These are phyloP conservation scores for Limonium bicolor DNA, from an alignment of 148 eudicot genomes.

Conservation along the genomic window DNA sequence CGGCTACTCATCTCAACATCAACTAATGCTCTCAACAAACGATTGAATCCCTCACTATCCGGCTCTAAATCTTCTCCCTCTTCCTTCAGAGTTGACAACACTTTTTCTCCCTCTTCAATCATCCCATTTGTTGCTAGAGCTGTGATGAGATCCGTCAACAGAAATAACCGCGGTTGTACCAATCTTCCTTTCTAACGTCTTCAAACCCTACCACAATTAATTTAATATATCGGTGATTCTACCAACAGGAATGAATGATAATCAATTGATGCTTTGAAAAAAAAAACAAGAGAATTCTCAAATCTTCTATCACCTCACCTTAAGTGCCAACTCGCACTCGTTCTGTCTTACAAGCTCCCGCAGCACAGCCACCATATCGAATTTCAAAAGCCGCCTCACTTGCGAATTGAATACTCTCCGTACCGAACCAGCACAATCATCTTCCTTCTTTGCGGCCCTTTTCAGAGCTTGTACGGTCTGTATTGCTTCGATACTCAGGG, in stretches of 20 bases:
- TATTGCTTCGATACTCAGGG: conserved; percentile 51
- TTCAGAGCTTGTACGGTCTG: conserved; percentile 46
- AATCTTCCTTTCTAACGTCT: conserved; percentile 34
- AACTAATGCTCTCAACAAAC: conserved; percentile 26
- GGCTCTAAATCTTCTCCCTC: conserved; percentile 26
- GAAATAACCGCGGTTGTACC: conserved; percentile 40
- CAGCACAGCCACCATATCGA: conserved; percentile 58
- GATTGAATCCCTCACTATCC: conserved; percentile 32
- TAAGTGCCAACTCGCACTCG: conserved; percentile 28
- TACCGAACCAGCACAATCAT: no score
- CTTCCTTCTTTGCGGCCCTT: conserved; percentile 16
- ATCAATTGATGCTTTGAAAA: not conserved
- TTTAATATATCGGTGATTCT: no score
- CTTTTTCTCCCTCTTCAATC: conserved; percentile 16
- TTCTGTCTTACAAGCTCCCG: conserved; percentile 52
- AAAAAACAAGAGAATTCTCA: not conserved
- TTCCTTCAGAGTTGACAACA: conserved; percentile 21
- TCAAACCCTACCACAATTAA: no score
- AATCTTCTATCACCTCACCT: conserved; percentile 11
- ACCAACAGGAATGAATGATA: not conserved
- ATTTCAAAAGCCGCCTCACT: conserved; percentile 30
- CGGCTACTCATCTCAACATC: conserved; percentile 15
- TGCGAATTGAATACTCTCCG: conserved; percentile 18
- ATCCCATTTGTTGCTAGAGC: conserved; percentile 35
- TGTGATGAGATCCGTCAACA: conserved; percentile 33